These are phyloP conservation scores for Priceomyces medius DNA, from an alignment of 805 yeast species.

Conservation along the genomic window DNA sequence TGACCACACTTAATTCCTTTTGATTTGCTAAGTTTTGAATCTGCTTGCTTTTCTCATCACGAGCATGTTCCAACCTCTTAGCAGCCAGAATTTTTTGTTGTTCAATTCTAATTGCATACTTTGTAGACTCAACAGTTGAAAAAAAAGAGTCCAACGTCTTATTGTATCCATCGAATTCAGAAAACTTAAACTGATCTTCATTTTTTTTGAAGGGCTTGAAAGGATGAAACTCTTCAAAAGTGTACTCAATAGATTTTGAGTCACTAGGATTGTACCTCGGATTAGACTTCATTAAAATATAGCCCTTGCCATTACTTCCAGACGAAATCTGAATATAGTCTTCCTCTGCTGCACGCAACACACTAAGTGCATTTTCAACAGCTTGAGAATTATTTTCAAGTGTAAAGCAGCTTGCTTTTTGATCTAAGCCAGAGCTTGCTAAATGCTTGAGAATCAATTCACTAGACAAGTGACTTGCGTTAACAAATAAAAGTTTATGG, in stretches of 20 bases:
- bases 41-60: constrained; percentile 67
- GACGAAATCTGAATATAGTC: constrained; percentile 39
- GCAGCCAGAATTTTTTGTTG: constrained; percentile 75
- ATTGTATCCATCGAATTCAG: constrained; percentile 65
- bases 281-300: constrained; percentile 62
- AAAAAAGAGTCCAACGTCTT: constrained; percentile 80
- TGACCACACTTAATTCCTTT: constrained; percentile 60
- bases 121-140: constrained; percentile 81
- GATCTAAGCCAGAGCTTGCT: constrained; percentile 44
- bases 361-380: constrained; percentile 31
- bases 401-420: constrained; percentile 38
- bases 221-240: constrained; percentile 71
- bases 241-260: constrained; percentile 40
- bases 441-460: constrained; percentile 69
- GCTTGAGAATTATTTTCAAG: constrained; percentile 24
- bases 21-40: constrained; percentile 62
- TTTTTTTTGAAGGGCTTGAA: constrained; percentile 51
- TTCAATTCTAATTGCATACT: constrained; percentile 69
- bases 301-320: constrained; percentile 48
- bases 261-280: constrained; percentile 44
- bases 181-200: constrained; percentile 30
- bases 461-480: constrained; percentile 72
- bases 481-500: constrained; percentile 66
- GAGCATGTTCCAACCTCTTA: constrained; percentile 72
- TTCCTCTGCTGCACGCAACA: constrained; percentile 48